phyloP scores from a whole-genome alignment of 2,329 filamentous ascomycete species.

The Clathrospora elynae region DNA sequence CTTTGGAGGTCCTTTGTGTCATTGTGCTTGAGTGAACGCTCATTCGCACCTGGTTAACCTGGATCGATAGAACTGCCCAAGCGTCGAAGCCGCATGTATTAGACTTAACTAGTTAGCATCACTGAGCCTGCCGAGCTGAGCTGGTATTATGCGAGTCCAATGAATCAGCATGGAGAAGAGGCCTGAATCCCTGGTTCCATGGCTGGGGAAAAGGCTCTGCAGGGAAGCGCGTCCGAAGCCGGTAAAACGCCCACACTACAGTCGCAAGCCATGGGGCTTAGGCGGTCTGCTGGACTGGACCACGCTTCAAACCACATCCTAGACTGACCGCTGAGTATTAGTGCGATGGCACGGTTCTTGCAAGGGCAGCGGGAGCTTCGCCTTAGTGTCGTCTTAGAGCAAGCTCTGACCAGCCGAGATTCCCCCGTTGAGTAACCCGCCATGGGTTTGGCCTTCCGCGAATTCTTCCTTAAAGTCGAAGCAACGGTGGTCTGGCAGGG shows the following conservation, averaged over 20 bases:
- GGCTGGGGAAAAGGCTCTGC: conserved; percentile 29
- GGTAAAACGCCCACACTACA: conserved; percentile 35
- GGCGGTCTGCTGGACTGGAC: conserved; percentile 34
- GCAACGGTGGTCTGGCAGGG: too few species aligned
- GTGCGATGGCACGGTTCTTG: conserved; percentile 34
- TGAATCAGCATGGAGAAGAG: conserved; percentile 24
- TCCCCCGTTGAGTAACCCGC: conserved; percentile 31
- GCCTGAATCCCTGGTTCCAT: conserved; percentile 35
- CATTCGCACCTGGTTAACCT: conserved; percentile 42
- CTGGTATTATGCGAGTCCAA: conserved; percentile 28
- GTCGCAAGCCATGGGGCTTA: conserved; percentile 32
- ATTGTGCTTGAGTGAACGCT: conserved; percentile 41
- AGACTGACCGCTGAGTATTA: conserved; percentile 29
- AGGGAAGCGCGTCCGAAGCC: conserved; percentile 35
- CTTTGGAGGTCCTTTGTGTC: conserved; percentile 41
- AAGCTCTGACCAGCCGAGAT: conserved; percentile 30
- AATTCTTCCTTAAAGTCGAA: conserved; percentile 5
- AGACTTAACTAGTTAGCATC: conserved; percentile 37
- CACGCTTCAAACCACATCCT: conserved; percentile 30
- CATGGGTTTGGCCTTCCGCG: conserved; percentile 12
- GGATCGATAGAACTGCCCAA: conserved; percentile 41
- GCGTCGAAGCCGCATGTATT: conserved; percentile 43
- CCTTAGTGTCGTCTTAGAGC: conserved; percentile 20
- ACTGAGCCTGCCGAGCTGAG: conserved; percentile 31
- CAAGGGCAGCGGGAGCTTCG: conserved; percentile 32